Percentiles rank a stretch among this genome's conserved stretches.
These are phyloP conservation scores for Shiraia bambusicola DNA, from an alignment of 2,329 filamentous ascomycete species.

Conservation along the genomic window DNA sequence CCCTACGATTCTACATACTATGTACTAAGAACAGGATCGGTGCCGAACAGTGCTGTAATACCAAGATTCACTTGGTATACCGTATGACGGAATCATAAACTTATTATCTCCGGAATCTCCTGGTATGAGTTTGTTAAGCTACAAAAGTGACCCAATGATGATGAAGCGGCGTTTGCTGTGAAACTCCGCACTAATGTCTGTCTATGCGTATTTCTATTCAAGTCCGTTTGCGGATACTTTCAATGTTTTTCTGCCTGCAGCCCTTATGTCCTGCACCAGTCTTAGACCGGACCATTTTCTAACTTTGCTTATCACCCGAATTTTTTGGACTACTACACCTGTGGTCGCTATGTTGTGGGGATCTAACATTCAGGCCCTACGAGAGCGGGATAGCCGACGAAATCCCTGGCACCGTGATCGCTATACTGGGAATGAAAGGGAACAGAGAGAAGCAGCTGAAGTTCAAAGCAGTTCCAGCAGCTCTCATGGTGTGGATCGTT, in stretches of 20 bases:
- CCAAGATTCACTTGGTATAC: no score
- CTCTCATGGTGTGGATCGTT: slow-evolving; percentile 29
- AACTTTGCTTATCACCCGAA: background rate
- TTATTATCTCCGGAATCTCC: no score
- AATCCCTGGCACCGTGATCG: slow-evolving; percentile 42
- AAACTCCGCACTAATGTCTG: no score
- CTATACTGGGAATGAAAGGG: slow-evolving; percentile 19
- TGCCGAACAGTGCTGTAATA: no score
- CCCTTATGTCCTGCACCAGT: background rate
- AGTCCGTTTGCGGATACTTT: background rate
- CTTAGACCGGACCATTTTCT: background rate
- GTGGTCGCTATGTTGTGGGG: slow-evolving; percentile 25
- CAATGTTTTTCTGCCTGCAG: background rate
- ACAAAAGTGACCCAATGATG: no score
- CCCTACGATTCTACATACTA: no score
- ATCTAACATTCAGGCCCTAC: slow-evolving; percentile 15
- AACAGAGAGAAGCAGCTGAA: slow-evolving; percentile 13
- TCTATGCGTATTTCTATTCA: background rate
- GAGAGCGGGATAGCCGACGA: slow-evolving; percentile 25
- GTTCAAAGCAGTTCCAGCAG: slow-evolving; percentile 19
- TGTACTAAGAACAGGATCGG: no score
- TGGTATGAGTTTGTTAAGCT: no score
- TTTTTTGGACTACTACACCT: background rate
- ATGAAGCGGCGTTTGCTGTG: no score
- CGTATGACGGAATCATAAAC: no score